Base-by-base conservation (phyloP, 108 stramenopile species). In the Skeletonema costatum region DNA sequence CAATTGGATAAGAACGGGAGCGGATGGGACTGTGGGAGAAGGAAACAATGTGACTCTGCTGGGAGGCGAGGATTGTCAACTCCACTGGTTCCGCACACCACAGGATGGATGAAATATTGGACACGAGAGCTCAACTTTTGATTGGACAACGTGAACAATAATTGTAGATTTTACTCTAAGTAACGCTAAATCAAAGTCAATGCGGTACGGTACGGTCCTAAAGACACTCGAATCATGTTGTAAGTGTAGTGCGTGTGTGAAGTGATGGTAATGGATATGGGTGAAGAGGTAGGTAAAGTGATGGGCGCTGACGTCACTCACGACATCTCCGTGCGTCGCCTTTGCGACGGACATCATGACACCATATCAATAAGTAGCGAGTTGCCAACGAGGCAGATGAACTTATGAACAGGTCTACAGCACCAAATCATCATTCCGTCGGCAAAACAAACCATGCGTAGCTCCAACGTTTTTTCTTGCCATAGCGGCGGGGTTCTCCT, bases 21-120 rank as follows among this genome's bases (percentile, higher is more conserved):
- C 70, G 32, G 66, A 72, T 64, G 16, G 74, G 14, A 41, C 68
- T 12, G 33, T 32, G 44, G 80, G 13, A 59, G 59, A 32, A 53
- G 73, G 32, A 70, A 78, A 11, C 25, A 72, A 13, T 30, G 41
- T 74, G 16, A 14, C 59, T 8, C 64, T 68, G 56, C 63, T 76
- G 63, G 63, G 44, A 16, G 60, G 44, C 48, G 61, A 73, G 25
- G 73, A 66, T 60, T 69, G 76, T 33, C 30, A 70, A 16, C 46
- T 95, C 3, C 86, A 95, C 17, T 95, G 92, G 92, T 84, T 95
- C 64, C 63, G 76, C 8, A 95, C 92, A 44, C 94, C 94, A 17
- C 19, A 46, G 2, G 87, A 95, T 78, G 88, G 21, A 71, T 83
- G 75, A 59, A 79, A 35, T 95, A 90, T 59, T 95, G 94, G 94